A percentile compares a stretch with the other conserved stretches of the same genome.
phyloP scores from a whole-genome alignment of 306 rosid species.

The Mimosa bimucronata region DNA sequence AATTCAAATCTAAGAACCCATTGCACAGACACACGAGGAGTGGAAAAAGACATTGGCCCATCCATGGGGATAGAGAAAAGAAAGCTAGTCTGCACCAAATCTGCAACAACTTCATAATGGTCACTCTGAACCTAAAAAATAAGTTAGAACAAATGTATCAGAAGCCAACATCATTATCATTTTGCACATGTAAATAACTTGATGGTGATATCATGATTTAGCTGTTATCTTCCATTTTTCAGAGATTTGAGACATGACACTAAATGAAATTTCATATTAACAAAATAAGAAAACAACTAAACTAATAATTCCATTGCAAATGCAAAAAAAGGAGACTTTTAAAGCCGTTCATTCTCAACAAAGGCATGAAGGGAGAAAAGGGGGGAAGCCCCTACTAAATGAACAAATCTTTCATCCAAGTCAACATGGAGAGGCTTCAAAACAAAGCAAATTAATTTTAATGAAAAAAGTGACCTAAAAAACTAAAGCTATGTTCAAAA shows the following conservation, averaged over 20 bases:
- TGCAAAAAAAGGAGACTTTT: slow-evolving; percentile 2
- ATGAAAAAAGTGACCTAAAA: slow-evolving; percentile 27
- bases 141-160: slow-evolving; percentile 31
- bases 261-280: neutral
- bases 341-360: slow-evolving; percentile 18
- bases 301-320: neutral
- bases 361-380: neutral
- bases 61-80: slow-evolving; percentile 97
- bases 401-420: neutral
- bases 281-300: too few species aligned
- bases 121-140: slow-evolving; percentile 87
- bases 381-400: neutral
- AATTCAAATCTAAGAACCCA: slow-evolving; percentile 99
- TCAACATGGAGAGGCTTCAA: slow-evolving; percentile 19
- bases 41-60: slow-evolving; percentile 98
- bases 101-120: slow-evolving; percentile 95
- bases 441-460: slow-evolving; percentile 1
- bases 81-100: slow-evolving; percentile 92
- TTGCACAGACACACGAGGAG: slow-evolving; percentile 88
- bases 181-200: slow-evolving; percentile 18
- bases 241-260: slow-evolving; percentile 7
- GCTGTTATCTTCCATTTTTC: slow-evolving; percentile 18
- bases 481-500: neutral
- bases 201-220: slow-evolving; percentile 11
- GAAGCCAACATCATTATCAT: slow-evolving; percentile 27